Conservation (phyloP, 345 rosid genomes). For the Citrus cavaleriei region DNA sequence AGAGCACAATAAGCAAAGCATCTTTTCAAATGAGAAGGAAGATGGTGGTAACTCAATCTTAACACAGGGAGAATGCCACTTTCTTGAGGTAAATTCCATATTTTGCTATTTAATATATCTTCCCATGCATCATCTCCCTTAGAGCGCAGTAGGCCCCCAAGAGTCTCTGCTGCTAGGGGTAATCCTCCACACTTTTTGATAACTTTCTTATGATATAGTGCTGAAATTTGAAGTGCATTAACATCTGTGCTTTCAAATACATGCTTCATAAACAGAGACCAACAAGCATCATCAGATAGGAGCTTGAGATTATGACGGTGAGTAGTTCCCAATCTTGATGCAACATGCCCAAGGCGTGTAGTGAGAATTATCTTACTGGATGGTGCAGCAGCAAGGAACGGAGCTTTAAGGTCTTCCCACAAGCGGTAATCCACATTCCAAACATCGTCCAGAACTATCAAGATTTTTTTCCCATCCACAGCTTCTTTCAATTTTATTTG, state of each 20-base stretch:
- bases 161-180: constrained; percentile 18
- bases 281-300: constrained; percentile 9
- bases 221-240: neutral
- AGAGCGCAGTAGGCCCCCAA: constrained; percentile 17
- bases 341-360: neutral
- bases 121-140: neutral
- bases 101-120: neutral
- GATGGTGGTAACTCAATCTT: neutral
- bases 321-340: neutral
- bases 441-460: neutral
- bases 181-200: constrained; percentile 16
- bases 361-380: neutral
- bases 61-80: neutral
- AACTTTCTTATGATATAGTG: neutral
- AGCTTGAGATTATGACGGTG: neutral
- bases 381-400: neutral
- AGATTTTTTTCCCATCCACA: neutral
- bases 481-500: neutral
- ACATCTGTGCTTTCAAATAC: neutral
- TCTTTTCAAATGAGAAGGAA: constrained; percentile 12
- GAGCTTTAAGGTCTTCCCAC: neutral
- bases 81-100: neutral
- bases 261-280: neutral
- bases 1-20: constrained; percentile 19
- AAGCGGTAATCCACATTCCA: neutral